Evolutionary conservation across 1,139 yeast genomes (phyloP), one percentile per base, ranked within the genome.

Genomic region (Zygosaccharomyces sapae): DNA sequence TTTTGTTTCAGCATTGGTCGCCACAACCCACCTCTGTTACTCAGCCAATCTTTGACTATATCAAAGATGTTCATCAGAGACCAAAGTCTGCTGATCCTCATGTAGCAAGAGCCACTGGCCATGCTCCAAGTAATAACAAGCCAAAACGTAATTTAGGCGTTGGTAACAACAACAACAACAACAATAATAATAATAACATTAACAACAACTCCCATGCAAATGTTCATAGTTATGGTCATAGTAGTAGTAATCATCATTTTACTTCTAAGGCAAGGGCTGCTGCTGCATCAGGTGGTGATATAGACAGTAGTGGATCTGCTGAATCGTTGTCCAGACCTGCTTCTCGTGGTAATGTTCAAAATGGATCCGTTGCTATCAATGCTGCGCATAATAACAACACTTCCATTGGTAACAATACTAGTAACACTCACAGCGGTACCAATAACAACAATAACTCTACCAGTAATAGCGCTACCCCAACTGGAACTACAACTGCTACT

Each of bases 1-100:
- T 47, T 19, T 39, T 46, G 27, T 51, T 49, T 37, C 61, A 59
- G 37, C 60, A 59, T 18, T 61, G 65, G 67, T 60, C 67, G 2
- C 66, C 66, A 34, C 58, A 55, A 36, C 61, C 65, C 18, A 42
- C 55, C 6, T 56, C 57, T 12, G 45, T 44, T 13, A 47, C 52
- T 4, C 61, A 55, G 37, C 57, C 61, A 2, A 51, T 53, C 34
- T 55, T 55, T 46, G 65, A 61, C 44, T 61, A 55, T 41, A 48
- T 59, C 40, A 55, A 56, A 20, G 62, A 57, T 35, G 43, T 51
- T 12, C 50, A 55, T 22, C 56, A 59, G 44, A 64, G 76, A 53
- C 75, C 76, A 34, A 66, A 69, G 49, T 67, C 75, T 38, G 76
- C 76, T 1, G 76, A 72, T 37, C 72, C 66, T 12, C 58, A 50